Conservation (phyloP, 768 basidiomycete species). For the Trametes sanguinea region DNA sequence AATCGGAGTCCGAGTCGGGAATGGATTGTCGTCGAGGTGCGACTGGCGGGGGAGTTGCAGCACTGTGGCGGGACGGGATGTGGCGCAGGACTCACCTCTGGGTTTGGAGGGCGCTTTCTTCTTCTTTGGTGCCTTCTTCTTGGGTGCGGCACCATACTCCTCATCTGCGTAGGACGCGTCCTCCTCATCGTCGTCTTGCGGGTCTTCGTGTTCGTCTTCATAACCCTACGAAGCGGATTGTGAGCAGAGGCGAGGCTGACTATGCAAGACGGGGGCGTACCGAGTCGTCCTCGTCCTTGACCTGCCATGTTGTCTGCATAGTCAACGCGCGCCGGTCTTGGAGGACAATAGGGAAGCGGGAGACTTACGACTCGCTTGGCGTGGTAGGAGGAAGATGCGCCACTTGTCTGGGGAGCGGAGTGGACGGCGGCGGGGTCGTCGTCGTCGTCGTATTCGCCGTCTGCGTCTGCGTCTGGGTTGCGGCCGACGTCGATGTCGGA, state of each 20-base stretch:
- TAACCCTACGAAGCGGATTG: conserved; percentile 49
- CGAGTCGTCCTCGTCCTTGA: conserved; percentile 45
- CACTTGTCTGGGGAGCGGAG: conserved; percentile 39
- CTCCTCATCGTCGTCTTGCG: conserved; percentile 61
- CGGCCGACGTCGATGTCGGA: conserved; percentile 50
- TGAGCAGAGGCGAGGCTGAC: conserved; percentile 26
- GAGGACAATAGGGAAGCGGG: conserved; percentile 1
- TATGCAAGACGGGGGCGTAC: conserved; percentile 43
- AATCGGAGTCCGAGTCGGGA: conserved; percentile 72
- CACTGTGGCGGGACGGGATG: conserved; percentile 17
- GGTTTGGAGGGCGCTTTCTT: conserved; percentile 64
- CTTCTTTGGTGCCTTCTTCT: conserved; percentile 69
- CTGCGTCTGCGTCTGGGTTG: conserved; percentile 45
- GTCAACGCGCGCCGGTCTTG: conserved; percentile 18
- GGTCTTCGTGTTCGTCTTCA: conserved; percentile 43
- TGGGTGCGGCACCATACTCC: conserved; percentile 58
- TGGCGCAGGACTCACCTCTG: conserved; percentile 49
- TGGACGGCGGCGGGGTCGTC: conserved; percentile 45
- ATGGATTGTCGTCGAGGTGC: conserved; percentile 55
- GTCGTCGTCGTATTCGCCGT: conserved; percentile 65
- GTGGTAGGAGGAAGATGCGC: conserved; percentile 41
- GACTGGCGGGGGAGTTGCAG: conserved; percentile 40
- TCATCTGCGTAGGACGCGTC: conserved; percentile 81
- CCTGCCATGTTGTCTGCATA: conserved; percentile 27
- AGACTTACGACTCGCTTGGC: conserved; percentile 34